Base-by-base conservation (phyloP, 805 yeast genomes). In the Ogataea saltuana region DNA sequence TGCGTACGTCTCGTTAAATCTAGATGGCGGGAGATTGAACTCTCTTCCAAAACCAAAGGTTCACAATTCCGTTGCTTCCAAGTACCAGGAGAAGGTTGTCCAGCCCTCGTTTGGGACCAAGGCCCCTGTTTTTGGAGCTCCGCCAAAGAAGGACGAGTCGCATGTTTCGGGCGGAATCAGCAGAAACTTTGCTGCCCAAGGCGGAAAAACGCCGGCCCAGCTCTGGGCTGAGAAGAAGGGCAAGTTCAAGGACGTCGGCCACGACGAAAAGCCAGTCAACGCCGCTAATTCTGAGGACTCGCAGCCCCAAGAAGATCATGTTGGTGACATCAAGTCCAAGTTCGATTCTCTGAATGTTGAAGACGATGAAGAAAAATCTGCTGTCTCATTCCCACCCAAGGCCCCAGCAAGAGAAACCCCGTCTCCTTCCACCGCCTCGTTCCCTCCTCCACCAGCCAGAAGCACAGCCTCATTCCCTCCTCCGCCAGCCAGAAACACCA, bases 141-240 rank as follows among this genome's bases (percentile, higher is more conserved):
- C 46, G n/a, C 67, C 68, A 21, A 55, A 59, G 31, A 59, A 61
- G 33, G 74, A 67, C 40, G 65, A 68, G 17, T 72, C 72, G 20
- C 72, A 75, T 46, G 65, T 74, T 4, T 74, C 75, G 34, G 80
- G 81, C 41, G 91, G 88, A 29, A 67, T 80, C 38, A 72, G 78
- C 21, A 70, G 76, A 58, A 73, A 79, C 60, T 83, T 77, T 61
- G 93, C 78, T 49, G 68, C 83, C 41, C 76, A 76, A 48, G 77
- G 74, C 48, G 97, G 96, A 48, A 86, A 88, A 65, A 85, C 96
- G 6, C 97, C 97, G 18, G 97, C 97, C 21, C 97, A 89, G 68
- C 57, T 87, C 21, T 89, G 97, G 97, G 97, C 97, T 18, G 97
- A 85, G 61, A 85, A 83, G 68, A 80, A 83, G 59, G 95, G 88